Base-by-base conservation (phyloP, 2,329 filamentous ascomycete genomes). In the Trichoderma aggressivum region DNA sequence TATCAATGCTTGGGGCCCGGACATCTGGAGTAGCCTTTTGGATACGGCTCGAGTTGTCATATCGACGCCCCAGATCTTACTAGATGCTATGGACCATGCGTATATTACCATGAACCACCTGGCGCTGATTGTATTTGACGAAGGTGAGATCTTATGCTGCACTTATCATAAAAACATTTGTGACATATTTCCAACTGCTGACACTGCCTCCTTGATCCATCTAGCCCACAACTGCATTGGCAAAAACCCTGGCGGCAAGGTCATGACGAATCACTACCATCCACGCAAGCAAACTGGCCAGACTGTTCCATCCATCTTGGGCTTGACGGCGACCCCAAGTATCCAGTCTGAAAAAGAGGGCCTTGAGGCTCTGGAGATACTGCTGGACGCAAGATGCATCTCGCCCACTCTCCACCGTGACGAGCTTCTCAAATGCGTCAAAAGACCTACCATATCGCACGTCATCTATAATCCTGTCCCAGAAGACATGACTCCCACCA, bases 291-390 rank as follows among this genome's bases (percentile, higher is more conserved):
- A 68, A 0, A 73, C 70, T 2, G 84, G 83, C 0, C 72, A 78
- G 0, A 62, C 76, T 0, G 79, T 88, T 1, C 94, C 94, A 0
- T 84, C 85, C 24, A 90, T 97, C 32, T 83, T 97, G 6, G 94
- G 94, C 0, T 83, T 97, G 28, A 94, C 91, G 7, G 94, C 94
- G 1, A 97, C 92, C 73, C 94, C 94, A 0, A 86, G 93, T 4
- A 89, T 91, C 74, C 88, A 84, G 70, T 88, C 86, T 1, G 86
- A 86, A 18, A 78, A 85, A 1, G 80, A 82, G 1, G 86, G 86
- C 43, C 83, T 95, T 16, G 81, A 87, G 79, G 78, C 79, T 5
- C 86, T 97, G 7, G 94, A 97, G 78, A 74, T 78, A 3, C 92
- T 91, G 53, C 82, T 97, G 56, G 86, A 94, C 77, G 88, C 93